Evolutionary conservation across 2,329 filamentous ascomycete species (phyloP).

Genomic region (Exophiala alcalophila): DNA sequence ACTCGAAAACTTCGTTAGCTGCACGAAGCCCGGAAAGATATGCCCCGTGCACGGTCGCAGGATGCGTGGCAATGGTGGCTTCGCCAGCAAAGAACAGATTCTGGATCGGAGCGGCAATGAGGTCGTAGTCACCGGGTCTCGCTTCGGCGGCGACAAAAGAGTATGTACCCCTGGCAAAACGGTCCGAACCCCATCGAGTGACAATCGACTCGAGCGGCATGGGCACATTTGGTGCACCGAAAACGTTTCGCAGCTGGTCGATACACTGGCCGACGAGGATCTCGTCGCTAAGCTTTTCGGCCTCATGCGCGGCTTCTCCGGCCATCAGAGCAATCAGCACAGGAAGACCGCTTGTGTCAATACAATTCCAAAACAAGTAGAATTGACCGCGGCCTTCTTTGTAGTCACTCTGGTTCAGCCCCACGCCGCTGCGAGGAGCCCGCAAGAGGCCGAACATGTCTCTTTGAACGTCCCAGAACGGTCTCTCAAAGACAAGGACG

Average conservation of each 20-base stretch:
- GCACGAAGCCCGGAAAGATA: conserved; percentile 90
- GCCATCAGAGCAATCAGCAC: conserved; percentile 92
- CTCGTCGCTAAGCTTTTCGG: conserved; percentile 72
- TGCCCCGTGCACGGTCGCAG: conserved; percentile 93
- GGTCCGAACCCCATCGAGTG: conserved; percentile 87
- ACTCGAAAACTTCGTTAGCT: conserved; percentile 78
- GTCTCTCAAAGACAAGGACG: conserved; percentile 78
- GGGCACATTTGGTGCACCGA: conserved; percentile 63
- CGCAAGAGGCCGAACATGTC: conserved; percentile 94
- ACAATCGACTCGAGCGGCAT: conserved; percentile 80
- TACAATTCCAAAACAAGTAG: conserved; percentile 97
- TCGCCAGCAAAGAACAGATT: conserved; percentile 95
- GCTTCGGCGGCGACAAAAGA: conserved; percentile 87
- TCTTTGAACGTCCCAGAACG: conserved; percentile 85
- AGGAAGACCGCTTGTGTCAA: conserved; percentile 81
- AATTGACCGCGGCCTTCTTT: conserved; percentile 77
- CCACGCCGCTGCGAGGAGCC: conserved; percentile 63
- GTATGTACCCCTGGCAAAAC: conserved; percentile 90
- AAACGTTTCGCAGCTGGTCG: conserved; percentile 71
- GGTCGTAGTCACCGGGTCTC: conserved; percentile 82
- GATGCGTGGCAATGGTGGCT: conserved; percentile 92
- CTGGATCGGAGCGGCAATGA: conserved; percentile 79
- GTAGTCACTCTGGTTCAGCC: conserved; percentile 77
- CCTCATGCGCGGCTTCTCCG: conserved; percentile 86
- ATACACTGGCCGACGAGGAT: conserved; percentile 78